A percentile compares a stretch with the other conserved stretches of the same genome.
phyloP scores from a whole-genome alignment of 1,284 basidiomycete species.

The Stygiomarasmius scandens region DNA sequence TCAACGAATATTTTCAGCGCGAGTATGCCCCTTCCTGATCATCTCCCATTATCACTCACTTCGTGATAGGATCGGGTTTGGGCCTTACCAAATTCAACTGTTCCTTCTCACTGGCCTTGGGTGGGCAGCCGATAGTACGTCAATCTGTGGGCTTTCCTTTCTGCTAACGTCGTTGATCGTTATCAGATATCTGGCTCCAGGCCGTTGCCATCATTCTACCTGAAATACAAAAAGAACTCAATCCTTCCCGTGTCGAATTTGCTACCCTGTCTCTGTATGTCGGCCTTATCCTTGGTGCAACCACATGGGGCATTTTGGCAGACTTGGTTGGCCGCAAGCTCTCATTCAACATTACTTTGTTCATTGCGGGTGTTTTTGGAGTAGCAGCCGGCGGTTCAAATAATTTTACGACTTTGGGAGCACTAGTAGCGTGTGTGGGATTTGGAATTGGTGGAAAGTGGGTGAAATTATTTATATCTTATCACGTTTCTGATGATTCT shows the following conservation, averaged over 20 bases:
- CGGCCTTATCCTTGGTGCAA: conserved; percentile 61
- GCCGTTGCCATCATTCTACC: conserved; percentile 55
- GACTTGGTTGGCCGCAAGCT: conserved; percentile 54
- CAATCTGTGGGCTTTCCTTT: conserved; percentile 14
- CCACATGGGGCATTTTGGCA: conserved; percentile 53
- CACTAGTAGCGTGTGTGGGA: conserved; percentile 54
- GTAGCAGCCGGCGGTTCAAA: conserved; percentile 57
- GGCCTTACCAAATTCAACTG: conserved; percentile 61
- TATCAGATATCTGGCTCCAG: conserved; percentile 55
- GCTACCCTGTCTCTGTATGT: conserved; percentile 58
- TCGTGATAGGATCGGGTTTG: conserved; percentile 55
- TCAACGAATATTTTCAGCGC: conserved; percentile 49
- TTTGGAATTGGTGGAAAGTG: conserved; percentile 64
- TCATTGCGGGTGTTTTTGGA: conserved; percentile 61
- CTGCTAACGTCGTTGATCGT: not conserved
- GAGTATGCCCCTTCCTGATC: conserved; percentile 34
- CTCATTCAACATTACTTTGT: conserved; percentile 63
- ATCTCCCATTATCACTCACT: not conserved
- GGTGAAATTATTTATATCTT: conserved; percentile 19
- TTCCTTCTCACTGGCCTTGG: conserved; percentile 59
- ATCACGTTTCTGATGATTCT: not conserved
- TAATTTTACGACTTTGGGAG: conserved; percentile 52
- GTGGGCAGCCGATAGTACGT: conserved; percentile 55
- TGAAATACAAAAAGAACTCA: conserved; percentile 48
- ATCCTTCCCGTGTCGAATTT: conserved; percentile 46